phyloP scores from a whole-genome alignment of 2,329 filamentous ascomycete species.

The Tolypocladium inflatum region DNA sequence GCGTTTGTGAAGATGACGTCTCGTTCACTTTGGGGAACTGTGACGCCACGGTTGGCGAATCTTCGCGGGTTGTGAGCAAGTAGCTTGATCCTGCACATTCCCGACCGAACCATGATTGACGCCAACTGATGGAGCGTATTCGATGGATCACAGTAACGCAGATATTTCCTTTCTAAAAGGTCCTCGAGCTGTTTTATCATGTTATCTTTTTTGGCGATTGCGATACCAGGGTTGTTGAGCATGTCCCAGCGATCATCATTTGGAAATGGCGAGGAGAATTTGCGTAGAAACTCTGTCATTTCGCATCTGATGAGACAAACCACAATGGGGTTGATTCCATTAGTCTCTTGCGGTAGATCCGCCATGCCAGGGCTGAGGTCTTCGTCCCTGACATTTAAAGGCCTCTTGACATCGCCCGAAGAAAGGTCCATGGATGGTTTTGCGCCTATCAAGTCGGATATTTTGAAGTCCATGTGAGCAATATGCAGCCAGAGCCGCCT shows the following conservation, averaged over 20 bases:
- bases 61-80: not conserved
- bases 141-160: not conserved
- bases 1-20: not conserved
- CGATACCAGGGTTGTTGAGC: not conserved
- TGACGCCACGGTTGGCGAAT: not conserved
- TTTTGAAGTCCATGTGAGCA: not conserved
- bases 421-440: not conserved
- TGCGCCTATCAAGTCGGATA: not conserved
- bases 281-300: not conserved
- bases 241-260: not conserved
- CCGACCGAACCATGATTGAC: not conserved
- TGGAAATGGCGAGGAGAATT: no score
- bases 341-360: not conserved
- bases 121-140: not conserved
- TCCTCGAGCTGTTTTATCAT: not conserved
- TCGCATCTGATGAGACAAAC: not conserved
- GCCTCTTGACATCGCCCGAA: not conserved
- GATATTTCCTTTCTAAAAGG: not conserved
- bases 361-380: not conserved
- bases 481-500: not conserved
- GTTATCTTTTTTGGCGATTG: not conserved
- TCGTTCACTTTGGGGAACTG: not conserved
- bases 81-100: not conserved
- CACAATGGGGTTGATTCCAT: not conserved
- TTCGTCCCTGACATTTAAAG: not conserved